These are phyloP conservation scores for Tetrapisispora nanseiensis DNA, from an alignment of 805 yeast species.

Conservation along the genomic window DNA sequence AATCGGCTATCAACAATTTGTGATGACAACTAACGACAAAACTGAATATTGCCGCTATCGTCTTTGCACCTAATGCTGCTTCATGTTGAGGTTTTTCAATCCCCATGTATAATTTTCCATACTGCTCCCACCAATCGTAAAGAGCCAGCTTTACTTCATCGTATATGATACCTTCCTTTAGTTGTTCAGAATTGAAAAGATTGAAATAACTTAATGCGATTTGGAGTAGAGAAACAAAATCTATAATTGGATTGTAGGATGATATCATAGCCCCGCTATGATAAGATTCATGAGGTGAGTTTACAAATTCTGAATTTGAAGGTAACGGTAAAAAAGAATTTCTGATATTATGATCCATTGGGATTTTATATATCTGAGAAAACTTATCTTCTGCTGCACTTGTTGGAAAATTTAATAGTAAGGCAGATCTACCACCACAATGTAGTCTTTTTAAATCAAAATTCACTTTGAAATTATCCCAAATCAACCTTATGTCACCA, in stretches of 20 bases:
- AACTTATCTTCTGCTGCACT: conserved; percentile 78
- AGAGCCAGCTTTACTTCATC: conserved; percentile 66
- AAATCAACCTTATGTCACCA: conserved; percentile 44
- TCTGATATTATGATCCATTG: conserved; percentile 15
- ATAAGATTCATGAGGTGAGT: not conserved
- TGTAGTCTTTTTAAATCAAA: conserved; percentile 65
- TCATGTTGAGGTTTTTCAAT: conserved; percentile 31
- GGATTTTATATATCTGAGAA: conserved; percentile 58
- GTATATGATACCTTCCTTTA: conserved; percentile 81
- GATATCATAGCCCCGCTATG: not conserved
- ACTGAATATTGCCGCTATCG: conserved; percentile 75
- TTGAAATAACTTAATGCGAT: conserved; percentile 70
- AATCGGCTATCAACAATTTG: conserved; percentile 50
- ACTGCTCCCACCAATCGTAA: conserved; percentile 68
- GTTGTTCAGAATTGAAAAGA: conserved; percentile 46
- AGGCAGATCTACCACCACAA: conserved; percentile 80
- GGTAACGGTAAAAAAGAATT: not conserved
- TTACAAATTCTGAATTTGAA: not conserved
- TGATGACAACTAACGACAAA: conserved; percentile 57
- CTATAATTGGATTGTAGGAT: conserved; percentile 52
- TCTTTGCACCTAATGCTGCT: conserved; percentile 50
- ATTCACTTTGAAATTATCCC: conserved; percentile 58
- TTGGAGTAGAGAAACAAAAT: conserved; percentile 66
- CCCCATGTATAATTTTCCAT: conserved; percentile 39
- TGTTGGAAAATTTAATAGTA: conserved; percentile 59